These are phyloP conservation scores for Cyanidioschyzon merolae DNA, from an alignment of 23 red algal species.

Conservation along the genomic window DNA sequence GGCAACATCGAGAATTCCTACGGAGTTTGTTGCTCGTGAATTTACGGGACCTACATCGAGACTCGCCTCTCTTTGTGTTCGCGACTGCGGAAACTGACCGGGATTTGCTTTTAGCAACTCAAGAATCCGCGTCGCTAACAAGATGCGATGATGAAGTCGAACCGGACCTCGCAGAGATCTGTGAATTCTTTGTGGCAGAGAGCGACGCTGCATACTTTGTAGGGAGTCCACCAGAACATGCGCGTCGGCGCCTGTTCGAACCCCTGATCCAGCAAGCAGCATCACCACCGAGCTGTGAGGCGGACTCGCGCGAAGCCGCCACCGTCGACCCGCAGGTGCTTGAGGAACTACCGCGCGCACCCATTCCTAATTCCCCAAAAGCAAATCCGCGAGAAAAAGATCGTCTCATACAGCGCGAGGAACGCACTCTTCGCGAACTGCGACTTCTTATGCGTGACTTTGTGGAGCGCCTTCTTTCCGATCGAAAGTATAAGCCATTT, in stretches of 20 bases:
- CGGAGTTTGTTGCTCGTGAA: conserved; percentile 30
- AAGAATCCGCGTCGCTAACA: not conserved
- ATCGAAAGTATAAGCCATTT: conserved; percentile 53
- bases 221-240: conserved; percentile 26
- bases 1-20: conserved; percentile 30
- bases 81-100: conserved; percentile 36
- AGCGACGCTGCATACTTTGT: conserved; percentile 16
- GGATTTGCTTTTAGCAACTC: not conserved
- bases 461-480: conserved; percentile 48
- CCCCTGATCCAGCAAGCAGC: conserved; percentile 37
- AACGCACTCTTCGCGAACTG: conserved; percentile 45
- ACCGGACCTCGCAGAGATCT: conserved; percentile 33
- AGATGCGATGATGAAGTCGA: not conserved
- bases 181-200: conserved; percentile 34
- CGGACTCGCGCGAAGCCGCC: conserved; percentile 19
- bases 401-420: conserved; percentile 18
- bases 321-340: conserved; percentile 8
- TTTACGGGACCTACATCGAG: conserved; percentile 45
- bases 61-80: conserved; percentile 51
- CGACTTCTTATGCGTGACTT: conserved; percentile 76
- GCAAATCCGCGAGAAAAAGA: not conserved
- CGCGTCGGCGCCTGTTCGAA: conserved; percentile 34
- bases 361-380: conserved; percentile 27
- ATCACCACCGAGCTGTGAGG: conserved; percentile 19
- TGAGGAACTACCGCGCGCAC: conserved; percentile 49